These are phyloP conservation scores for Desmodesmus armatus DNA, from an alignment of 139 green algal genomes.

Conservation along the genomic window DNA sequence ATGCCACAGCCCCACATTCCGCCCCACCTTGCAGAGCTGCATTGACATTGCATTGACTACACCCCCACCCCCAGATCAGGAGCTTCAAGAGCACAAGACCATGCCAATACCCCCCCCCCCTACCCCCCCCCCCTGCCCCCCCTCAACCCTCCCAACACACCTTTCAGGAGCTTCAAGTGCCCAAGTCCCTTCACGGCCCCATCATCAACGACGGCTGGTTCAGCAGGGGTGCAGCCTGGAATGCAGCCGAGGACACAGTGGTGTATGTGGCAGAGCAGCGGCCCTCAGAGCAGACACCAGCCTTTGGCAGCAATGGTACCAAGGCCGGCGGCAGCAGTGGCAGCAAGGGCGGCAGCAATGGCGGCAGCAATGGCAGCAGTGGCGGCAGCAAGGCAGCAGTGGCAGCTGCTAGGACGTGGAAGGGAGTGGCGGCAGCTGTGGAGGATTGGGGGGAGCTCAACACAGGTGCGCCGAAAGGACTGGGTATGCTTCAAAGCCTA, in stretches of 20 bases:
- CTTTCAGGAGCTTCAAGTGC: conserved; percentile 60
- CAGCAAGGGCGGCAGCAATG: not conserved
- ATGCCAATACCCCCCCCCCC: no score
- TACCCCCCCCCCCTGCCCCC: no score
- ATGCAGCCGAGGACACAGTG: conserved; percentile 71
- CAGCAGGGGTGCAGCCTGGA: conserved; percentile 79
- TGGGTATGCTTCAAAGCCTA: no score
- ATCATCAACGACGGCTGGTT: conserved; percentile 91
- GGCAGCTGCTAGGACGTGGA: conserved; percentile 60
- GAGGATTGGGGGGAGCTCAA: conserved; percentile 95
- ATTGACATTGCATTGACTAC: no score
- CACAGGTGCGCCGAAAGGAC: conserved; percentile 81
- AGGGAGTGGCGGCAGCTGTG: conserved; percentile 63
- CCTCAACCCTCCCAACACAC: no score
- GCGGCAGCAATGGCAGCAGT: conserved; percentile 15
- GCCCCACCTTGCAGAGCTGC: no score
- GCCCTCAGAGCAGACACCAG: conserved; percentile 50
- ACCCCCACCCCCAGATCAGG: no score
- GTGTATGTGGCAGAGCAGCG: conserved; percentile 88
- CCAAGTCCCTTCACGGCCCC: conserved; percentile 77
- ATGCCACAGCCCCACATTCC: no score
- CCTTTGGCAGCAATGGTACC: conserved; percentile 53
- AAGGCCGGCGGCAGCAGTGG: not conserved
- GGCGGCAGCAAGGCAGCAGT: conserved; percentile 4
- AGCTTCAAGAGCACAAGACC: not conserved